phyloP scores from a whole-genome alignment of 768 basidiomycete species.

The Gymnopilus junonius region DNA sequence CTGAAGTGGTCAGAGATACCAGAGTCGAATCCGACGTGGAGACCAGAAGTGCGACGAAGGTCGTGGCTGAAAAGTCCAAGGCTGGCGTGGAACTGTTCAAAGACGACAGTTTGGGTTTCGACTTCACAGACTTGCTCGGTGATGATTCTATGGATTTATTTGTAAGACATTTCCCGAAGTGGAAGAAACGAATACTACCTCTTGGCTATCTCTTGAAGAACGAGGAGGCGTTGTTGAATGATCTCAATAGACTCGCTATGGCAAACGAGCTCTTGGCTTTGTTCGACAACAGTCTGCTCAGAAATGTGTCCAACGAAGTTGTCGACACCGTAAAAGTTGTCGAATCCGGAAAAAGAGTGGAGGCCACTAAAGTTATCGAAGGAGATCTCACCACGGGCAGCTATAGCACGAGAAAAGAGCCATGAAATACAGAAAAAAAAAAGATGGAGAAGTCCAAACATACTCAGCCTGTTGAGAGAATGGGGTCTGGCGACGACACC shows the following conservation, averaged over 20 bases:
- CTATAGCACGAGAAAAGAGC: neutral
- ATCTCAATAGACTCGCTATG: slow-evolving; percentile 40
- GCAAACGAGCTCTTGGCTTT: slow-evolving; percentile 41
- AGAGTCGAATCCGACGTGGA: slow-evolving; percentile 42
- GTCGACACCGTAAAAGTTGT: slow-evolving; percentile 21
- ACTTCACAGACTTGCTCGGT: slow-evolving; percentile 53
- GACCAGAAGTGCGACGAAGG: slow-evolving; percentile 41
- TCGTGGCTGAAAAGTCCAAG: slow-evolving; percentile 44
- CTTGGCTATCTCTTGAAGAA: slow-evolving; percentile 51
- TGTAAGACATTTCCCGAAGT: neutral
- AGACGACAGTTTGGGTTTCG: slow-evolving; percentile 50
- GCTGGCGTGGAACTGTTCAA: slow-evolving; percentile 45
- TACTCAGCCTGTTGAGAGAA: slow-evolving; percentile 14
- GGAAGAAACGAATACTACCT: slow-evolving; percentile 26
- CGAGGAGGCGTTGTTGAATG: slow-evolving; percentile 48
- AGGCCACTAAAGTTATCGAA: slow-evolving; percentile 20
- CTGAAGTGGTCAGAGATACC: slow-evolving; percentile 37
- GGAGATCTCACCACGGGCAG: slow-evolving; percentile 17
- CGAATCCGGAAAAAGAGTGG: slow-evolving; percentile 18
- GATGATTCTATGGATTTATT: slow-evolving; percentile 36
- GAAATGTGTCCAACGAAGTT: slow-evolving; percentile 21
- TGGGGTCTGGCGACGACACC: slow-evolving; percentile 18
- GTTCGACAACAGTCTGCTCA: slow-evolving; percentile 33
- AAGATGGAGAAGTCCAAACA: neutral
- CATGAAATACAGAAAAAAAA: neutral